Evolutionary conservation across 2,329 filamentous ascomycete genomes (phyloP).

Genomic region (Diaporthe nobilis): DNA sequence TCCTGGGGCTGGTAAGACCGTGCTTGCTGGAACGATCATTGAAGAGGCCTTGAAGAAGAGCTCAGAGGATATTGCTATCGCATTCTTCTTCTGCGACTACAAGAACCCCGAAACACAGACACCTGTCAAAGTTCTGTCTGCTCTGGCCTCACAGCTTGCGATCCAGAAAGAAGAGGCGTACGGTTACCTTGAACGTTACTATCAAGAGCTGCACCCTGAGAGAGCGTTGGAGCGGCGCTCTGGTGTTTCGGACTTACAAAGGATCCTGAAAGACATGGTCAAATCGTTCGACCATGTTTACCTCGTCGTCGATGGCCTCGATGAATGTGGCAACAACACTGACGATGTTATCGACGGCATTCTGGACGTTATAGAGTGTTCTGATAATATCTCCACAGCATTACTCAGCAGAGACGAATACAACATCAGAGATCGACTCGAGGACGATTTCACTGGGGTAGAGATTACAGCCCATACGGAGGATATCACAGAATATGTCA

Average conservation of each 20-base stretch:
- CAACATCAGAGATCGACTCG: constrained; percentile 9
- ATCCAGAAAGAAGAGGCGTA: constrained; percentile 48
- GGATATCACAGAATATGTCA: constrained; percentile 16
- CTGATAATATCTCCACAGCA: constrained; percentile 39
- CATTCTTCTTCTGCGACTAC: constrained; percentile 53
- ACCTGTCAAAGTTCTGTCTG: constrained; percentile 46
- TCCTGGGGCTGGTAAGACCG: constrained; percentile 49
- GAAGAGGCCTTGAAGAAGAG: constrained; percentile 41
- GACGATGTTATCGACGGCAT: not conserved
- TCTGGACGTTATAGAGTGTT: constrained; percentile 23
- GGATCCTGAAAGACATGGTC: not conserved
- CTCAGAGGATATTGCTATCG: constrained; percentile 38
- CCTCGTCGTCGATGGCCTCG: not conserved
- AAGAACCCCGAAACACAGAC: constrained; percentile 44
- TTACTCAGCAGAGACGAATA: constrained; percentile 43
- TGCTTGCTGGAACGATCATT: constrained; percentile 47
- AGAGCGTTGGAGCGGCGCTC: constrained; percentile 8
- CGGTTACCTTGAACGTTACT: constrained; percentile 42
- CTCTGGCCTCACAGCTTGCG: constrained; percentile 49
- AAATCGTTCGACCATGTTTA: constrained; percentile 1
- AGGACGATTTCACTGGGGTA: not conserved
- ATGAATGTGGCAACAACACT: constrained; percentile 5
- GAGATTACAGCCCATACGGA: constrained; percentile 16
- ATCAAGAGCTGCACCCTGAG: constrained; percentile 40
- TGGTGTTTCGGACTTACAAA: not conserved